Evolutionary conservation across 768 basidiomycete genomes (phyloP), one percentile per base, ranked within the genome.

Genomic region (Mycena crocata): DNA sequence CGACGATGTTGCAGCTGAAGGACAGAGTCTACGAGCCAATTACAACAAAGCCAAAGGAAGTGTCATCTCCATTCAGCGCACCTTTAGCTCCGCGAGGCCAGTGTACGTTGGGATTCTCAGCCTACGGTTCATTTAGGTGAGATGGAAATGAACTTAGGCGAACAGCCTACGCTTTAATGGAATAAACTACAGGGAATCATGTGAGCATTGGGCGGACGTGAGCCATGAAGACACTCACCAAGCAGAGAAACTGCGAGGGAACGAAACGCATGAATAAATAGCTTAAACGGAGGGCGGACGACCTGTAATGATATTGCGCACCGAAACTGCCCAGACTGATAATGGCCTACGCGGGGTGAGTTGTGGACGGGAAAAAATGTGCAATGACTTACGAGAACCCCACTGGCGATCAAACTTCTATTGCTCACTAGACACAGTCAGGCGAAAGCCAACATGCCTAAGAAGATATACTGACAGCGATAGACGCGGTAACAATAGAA

Each of bases 1-100:
- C 57, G 1, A 55, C 44, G 17, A 70, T 63, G 37, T 70, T 67
- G 52, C 65, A 67, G 31, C 56, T 54, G 61, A 70, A 63, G 3
- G 61, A 70, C 15, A 70, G 32, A 19, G 57, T 63, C 69, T 62
- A 28, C 28, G 19, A 21, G 40, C 13, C 17, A 50, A 24, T 21
- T 26, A 28, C 19, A 19, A 44, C 19, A 34, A 48, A 26, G 30
- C 26, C 26, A 8, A 26, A n/a, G n/a, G n/a, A n/a, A n/a, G n/a
- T n/a, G n/a, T n/a, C n/a, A n/a, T n/a, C n/a, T 48, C 14, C 15
- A 5, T 48, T 28, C 45, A 10, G 51, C 60, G 31, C 3, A 62
- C 60, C n/a, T 62, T 54, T 19, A 62, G 50, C 17, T 26, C 35
- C 8, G 40, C 13, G 14, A 62, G 60, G 7, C 54, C 60, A 6